Evolutionary conservation across 2,329 filamentous ascomycete species (phyloP), one percentile per base, ranked within the genome.

Genomic region (Penicillium aurantiogriseum): DNA sequence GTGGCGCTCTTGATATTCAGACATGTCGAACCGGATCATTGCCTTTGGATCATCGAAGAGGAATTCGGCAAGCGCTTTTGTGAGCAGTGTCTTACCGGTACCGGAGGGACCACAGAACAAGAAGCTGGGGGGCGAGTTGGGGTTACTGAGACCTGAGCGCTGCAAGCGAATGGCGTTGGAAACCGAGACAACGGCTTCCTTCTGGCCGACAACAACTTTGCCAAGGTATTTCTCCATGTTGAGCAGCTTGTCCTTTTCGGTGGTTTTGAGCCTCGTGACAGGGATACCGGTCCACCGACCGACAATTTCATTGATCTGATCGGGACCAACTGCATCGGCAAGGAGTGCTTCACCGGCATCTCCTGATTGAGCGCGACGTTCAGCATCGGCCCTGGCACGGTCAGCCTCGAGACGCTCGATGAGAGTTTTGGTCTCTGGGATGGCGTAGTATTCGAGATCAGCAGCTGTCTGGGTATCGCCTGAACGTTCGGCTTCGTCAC

Each of bases 1-100:
- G 74, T 99, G 94, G 5, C 93, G 88, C 77, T 99, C 94, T 76
- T 99, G 95, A 76, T 99, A 99, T 77, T 99, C 94, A 5, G 93
- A 97, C 94, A 99, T 99, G 74, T 99, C 94, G 79, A 99, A 96
- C 39, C 94, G 89, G 68, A 99, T 96, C 94, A 99, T 97, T 35
- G 93, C 82, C 80, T 97, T 97, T 27, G 93, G 80, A 67, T 99
- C 94, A 72, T 99, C 94, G 79, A 99, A 99, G 29, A 99, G 82
- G 80, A 99, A 99, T 75, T 99, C 94, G 48, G 94, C 94, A 58
- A 99, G 83, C 17, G 93, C 94, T 78, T 99, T 99, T 63, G 93
- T 97, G 57, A 99, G 86, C 21, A 99, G 81, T 19, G 94, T 99
- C 80, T 99, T 99, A 81, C 94, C 94, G 13, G 94, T 99, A 81